Conservation (phyloP, 495 filamentous ascomycete species). For the Aspergillus panamensis region DNA sequence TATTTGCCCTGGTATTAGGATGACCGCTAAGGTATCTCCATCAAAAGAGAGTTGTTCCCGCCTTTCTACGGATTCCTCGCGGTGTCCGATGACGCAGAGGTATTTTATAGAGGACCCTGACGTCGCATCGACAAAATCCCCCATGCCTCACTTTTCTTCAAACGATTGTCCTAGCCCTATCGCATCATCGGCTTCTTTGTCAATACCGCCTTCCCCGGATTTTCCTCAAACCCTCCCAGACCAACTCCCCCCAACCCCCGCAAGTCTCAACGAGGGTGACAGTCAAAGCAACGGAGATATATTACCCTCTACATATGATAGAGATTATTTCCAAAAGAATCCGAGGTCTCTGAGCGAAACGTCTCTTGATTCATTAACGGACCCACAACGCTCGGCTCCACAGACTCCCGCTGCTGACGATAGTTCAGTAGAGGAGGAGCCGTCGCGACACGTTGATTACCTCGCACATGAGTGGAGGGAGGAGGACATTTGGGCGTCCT, state of each 20-base stretch:
- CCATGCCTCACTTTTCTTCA: conserved; percentile 32
- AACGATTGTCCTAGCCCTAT: conserved; percentile 35
- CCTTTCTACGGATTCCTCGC: conserved; percentile 39
- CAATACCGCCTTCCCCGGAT: conserved; percentile 40
- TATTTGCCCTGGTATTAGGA: conserved; percentile 19
- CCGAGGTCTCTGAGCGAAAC: conserved; percentile 22
- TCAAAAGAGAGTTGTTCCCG: conserved; percentile 35
- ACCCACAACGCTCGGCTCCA: conserved; percentile 14
- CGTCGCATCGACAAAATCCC: conserved; percentile 31
- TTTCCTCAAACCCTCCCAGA: conserved; percentile 27
- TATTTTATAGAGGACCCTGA: conserved; percentile 39
- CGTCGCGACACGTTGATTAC: conserved; percentile 93
- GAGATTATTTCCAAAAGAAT: conserved; percentile 23
- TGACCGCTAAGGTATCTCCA: conserved; percentile 46
- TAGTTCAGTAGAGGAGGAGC: conserved; percentile 68
- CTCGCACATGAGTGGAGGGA: conserved; percentile 93
- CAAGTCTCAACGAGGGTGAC: conserved; percentile 54
- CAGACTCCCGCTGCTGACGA: conserved; percentile 69
- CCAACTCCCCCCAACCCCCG: conserved; percentile 46
- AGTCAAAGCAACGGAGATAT: conserved; percentile 54
- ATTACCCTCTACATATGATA: conserved; percentile 56
- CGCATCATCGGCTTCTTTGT: conserved; percentile 36
- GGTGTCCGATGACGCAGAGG: conserved; percentile 42
- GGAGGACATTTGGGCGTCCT: conserved; percentile 97
- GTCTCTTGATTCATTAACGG: conserved; percentile 21